These are phyloP conservation scores for Sarocladium kiliense DNA, from an alignment of 2,329 filamentous ascomycete species.

Conservation along the genomic window DNA sequence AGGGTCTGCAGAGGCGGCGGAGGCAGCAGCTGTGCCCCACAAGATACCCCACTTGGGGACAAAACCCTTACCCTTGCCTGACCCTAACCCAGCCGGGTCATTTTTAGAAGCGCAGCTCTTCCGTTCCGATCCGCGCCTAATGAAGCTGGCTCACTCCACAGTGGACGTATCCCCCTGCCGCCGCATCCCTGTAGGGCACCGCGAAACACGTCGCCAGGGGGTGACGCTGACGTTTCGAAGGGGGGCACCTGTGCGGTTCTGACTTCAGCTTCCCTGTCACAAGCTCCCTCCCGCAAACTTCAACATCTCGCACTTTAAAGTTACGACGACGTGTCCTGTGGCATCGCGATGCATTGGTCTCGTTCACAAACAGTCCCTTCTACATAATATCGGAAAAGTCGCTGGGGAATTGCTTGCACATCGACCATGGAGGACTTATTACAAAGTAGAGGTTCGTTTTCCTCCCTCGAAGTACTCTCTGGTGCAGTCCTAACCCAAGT, in stretches of 20 bases:
- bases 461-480: no score
- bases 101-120: not conserved
- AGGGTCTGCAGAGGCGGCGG: not conserved
- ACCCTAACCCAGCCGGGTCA: not conserved
- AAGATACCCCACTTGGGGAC: not conserved
- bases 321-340: not conserved
- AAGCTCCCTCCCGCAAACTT: not conserved
- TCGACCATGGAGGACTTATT: conserved; percentile 4
- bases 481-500: no score
- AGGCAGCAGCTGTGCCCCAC: not conserved
- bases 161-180: not conserved
- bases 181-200: not conserved
- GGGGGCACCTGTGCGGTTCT: not conserved
- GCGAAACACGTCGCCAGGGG: not conserved
- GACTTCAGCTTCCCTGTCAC: not conserved
- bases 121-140: not conserved
- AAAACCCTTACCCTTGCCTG: not conserved
- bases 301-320: not conserved
- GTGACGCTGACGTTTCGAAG: conserved; percentile 4
- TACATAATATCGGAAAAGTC: not conserved
- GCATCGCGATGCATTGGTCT: not conserved
- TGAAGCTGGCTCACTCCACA: not conserved
- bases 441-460: not conserved
- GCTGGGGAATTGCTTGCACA: not conserved
- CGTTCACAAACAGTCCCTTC: not conserved